Evolutionary conservation across 169 alveolate species (phyloP).

Genomic region (Cryptosporidium sp.): DNA sequence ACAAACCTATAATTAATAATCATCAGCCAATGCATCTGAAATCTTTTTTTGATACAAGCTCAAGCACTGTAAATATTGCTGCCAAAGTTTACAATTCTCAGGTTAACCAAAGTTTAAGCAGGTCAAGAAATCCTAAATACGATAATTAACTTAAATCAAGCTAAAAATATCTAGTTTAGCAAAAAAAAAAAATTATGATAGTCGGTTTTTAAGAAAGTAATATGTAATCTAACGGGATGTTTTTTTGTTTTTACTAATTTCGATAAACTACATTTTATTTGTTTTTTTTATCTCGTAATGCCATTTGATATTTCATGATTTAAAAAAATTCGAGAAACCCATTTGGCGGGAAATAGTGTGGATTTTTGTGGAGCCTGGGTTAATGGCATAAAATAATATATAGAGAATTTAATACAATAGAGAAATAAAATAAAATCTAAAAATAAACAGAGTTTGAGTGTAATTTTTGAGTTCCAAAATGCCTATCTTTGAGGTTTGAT

Average conservation of each 20-base stretch:
- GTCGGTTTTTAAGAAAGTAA: background rate
- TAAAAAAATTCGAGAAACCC: no score
- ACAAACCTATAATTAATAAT: background rate
- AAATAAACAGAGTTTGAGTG: background rate
- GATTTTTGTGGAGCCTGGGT: background rate
- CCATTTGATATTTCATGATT: no score
- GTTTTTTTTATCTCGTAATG: no score
- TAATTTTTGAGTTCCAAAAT: background rate
- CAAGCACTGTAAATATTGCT: constrained; percentile 45
- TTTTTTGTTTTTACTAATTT: no score
- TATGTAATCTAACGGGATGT: background rate
- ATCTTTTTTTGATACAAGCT: constrained; percentile 48
- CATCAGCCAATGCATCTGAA: constrained; percentile 56
- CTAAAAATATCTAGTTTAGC: background rate
- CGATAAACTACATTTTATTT: no score
- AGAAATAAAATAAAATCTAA: background rate
- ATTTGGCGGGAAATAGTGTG: background rate
- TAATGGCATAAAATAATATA: background rate
- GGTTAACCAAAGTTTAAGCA: constrained; percentile 20
- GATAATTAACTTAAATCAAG: background rate
- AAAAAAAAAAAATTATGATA: no score
- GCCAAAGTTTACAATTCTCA: constrained; percentile 54
- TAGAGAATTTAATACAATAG: background rate
- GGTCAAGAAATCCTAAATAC: constrained; percentile 7
- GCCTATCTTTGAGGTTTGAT: background rate